Evolutionary conservation across 805 yeast species (phyloP), one percentile per base, ranked within the genome.

Genomic region (Candida pseudoglaebosa): DNA sequence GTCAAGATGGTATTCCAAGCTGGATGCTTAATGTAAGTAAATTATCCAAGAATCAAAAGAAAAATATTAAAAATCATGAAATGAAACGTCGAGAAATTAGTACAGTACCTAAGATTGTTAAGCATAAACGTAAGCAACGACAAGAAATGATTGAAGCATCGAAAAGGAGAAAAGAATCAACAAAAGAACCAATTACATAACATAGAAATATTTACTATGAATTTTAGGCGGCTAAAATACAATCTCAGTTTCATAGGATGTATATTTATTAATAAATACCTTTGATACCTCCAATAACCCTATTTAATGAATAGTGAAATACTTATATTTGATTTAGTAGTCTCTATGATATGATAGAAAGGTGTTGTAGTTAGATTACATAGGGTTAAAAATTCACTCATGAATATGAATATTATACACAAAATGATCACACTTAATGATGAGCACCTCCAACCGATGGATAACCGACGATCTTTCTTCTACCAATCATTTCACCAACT

Each of bases 401-500:
- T 26, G 6, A 21, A 7, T 21, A 21, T 26, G 6, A 12, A 7
- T 30, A 30, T 17, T 15, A 30, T 30, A 17, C 18, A 30, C 20
- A 30, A 30, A 8, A 13, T 15, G 5, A 16, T 32, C 24, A 20
- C 6, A 12, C 20, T 32, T 32, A 48, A 34, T 55, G 53, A 61
- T 75, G 78, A 45, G 77, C 78, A 50, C 62, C 73, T 45, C 78
- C 80, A 51, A 65, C 73, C 13, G 73, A 56, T 57, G 86, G 85
- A 75, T 93, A 91, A 52, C 97, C 96, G 57, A 89, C 85, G 44
- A 93, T 54, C 57, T 85, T 80, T 75, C 98, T 84, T 76, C 98
- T 88, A 59, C 99, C 99, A 57, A 93, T 75, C 52, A 90, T 80
- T 76, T 93, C 99, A 61, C 99, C 99, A 34, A 91, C 74, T 19